These are phyloP conservation scores for Xylaria grammica DNA, from an alignment of 495 filamentous ascomycete species.

Conservation along the genomic window DNA sequence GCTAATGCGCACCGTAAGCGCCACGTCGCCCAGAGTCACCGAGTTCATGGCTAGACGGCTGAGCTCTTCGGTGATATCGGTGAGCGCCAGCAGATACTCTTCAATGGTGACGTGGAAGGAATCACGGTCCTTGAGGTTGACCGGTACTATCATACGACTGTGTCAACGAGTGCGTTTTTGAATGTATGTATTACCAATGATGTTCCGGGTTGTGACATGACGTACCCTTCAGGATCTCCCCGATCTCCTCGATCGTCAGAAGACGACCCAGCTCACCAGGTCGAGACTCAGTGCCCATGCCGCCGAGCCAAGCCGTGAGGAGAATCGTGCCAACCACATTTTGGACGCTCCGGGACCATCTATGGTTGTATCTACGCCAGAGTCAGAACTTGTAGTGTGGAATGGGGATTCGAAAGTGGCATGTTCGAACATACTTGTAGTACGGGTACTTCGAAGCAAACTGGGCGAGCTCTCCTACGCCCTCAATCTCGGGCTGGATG, in stretches of 20 bases:
- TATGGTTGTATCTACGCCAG: constrained; percentile 67
- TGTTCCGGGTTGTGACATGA: neutral
- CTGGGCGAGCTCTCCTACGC: constrained; percentile 63
- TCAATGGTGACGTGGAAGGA: constrained; percentile 95
- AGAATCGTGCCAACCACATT: constrained; percentile 76
- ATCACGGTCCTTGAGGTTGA: constrained; percentile 89
- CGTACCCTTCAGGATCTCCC: constrained; percentile 73
- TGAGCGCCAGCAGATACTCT: constrained; percentile 89
- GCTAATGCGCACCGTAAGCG: constrained; percentile 81
- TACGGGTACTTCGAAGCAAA: constrained; percentile 86
- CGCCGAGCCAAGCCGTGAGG: constrained; percentile 78
- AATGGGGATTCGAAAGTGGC: neutral
- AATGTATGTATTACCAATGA: neutral
- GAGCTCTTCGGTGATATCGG: constrained; percentile 87
- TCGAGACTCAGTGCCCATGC: constrained; percentile 49
- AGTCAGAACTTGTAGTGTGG: constrained; percentile 7
- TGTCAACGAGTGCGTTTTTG: neutral
- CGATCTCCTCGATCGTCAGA: constrained; percentile 86
- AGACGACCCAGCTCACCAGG: constrained; percentile 63
- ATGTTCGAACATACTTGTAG: constrained; percentile 74
- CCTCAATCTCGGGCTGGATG: constrained; percentile 62
- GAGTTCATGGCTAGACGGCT: constrained; percentile 92
- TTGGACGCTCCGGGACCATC: constrained; percentile 86
- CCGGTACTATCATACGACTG: constrained; percentile 67
- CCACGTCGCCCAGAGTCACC: constrained; percentile 89